phyloP scores from a whole-genome alignment of 2,329 filamentous ascomycete genomes.

The Penicillium decumbens region DNA sequence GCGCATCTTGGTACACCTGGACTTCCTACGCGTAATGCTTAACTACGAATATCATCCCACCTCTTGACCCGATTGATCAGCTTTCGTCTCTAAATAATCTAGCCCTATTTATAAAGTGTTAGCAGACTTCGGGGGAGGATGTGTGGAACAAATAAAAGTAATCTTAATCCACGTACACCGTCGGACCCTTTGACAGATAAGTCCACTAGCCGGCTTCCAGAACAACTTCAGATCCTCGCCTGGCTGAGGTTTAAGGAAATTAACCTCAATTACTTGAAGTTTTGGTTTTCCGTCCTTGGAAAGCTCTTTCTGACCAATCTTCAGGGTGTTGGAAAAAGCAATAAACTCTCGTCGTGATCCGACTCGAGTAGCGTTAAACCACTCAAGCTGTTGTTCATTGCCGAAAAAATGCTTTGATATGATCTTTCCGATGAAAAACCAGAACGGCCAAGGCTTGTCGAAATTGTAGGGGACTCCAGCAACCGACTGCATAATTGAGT shows the following conservation, averaged over 20 bases:
- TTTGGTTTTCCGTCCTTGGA: not conserved
- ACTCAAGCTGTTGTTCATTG: conserved; percentile 9
- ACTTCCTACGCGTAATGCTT: no score
- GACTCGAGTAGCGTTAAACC: conserved; percentile 10
- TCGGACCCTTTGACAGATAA: conserved; percentile 6
- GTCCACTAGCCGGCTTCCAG: conserved; percentile 9
- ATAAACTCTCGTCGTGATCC: conserved; percentile 6
- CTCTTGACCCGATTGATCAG: no score
- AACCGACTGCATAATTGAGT: not conserved
- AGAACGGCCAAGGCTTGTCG: not conserved
- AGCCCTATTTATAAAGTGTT: no score
- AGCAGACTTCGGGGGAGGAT: no score
- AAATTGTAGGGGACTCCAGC: not conserved
- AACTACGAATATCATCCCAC: no score
- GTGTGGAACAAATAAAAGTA: no score
- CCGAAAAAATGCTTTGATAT: not conserved
- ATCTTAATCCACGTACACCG: no score
- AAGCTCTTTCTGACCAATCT: not conserved
- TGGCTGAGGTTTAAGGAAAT: conserved; percentile 10
- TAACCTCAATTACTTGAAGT: conserved; percentile 4
- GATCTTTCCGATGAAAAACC: not conserved
- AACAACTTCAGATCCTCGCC: conserved; percentile 7
- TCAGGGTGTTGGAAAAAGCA: conserved; percentile 8
- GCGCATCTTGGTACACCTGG: no score
- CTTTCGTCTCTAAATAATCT: no score